Conservation (phyloP, 176 grass and related monocot genomes). For the Cymbopogon citratus region DNA sequence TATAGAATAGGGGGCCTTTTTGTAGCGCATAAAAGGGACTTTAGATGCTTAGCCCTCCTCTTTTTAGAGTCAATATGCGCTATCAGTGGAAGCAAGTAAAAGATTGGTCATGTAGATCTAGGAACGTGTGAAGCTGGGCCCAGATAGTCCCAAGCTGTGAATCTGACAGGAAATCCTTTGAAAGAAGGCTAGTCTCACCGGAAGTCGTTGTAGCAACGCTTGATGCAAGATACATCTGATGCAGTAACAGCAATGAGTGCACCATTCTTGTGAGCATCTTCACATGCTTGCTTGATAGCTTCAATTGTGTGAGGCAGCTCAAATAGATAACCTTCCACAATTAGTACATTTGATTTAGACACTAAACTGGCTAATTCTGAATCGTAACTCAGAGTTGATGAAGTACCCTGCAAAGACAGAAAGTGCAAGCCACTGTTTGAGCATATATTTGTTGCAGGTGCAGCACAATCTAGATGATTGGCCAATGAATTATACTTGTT, state of each 20-base stretch:
- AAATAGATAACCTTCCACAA: slow-evolving; percentile 90
- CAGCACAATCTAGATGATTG: not conserved
- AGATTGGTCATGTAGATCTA: not conserved
- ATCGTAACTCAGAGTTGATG: slow-evolving; percentile 74
- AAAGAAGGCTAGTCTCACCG: slow-evolving; percentile 46
- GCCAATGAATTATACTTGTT: not conserved
- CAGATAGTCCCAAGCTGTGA: not conserved
- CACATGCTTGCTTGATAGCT: slow-evolving; percentile 78
- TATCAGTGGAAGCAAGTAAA: slow-evolving; percentile 17
- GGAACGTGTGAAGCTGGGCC: not conserved
- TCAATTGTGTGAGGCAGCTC: slow-evolving; percentile 81
- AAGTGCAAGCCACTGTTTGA: not conserved
- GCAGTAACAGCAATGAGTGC: slow-evolving; percentile 79
- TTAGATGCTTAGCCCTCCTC: not conserved
- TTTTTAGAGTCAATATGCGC: not conserved
- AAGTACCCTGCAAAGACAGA: slow-evolving; percentile 60
- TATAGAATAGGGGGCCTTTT: not conserved
- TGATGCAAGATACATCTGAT: slow-evolving; percentile 90
- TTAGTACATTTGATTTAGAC: slow-evolving; percentile 75
- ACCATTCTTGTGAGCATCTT: slow-evolving; percentile 82
- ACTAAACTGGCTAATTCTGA: slow-evolving; percentile 60
- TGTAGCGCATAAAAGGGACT: not conserved
- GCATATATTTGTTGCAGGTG: not conserved
- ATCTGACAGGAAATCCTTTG: not conserved
- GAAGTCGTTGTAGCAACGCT: slow-evolving; percentile 75